Evolutionary conservation across 2,329 filamentous ascomycete species (phyloP).

Genomic region (Ascosphaera acerosa): DNA sequence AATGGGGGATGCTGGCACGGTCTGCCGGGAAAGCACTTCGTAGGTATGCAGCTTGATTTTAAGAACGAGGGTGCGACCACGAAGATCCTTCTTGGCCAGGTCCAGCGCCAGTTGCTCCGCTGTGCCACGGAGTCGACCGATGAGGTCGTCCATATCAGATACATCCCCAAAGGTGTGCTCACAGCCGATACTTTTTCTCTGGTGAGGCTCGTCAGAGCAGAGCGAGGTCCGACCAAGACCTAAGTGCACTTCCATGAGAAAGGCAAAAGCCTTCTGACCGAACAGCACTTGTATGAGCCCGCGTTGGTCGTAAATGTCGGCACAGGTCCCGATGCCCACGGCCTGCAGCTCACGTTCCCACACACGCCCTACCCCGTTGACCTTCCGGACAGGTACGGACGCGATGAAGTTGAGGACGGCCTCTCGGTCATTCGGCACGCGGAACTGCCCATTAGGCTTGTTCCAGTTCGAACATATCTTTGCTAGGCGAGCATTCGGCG

Average conservation of each 20-base stretch:
- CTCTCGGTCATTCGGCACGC: conserved; percentile 42
- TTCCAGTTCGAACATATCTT: conserved; percentile 93
- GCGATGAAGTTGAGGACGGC: conserved; percentile 71
- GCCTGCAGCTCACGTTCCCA: conserved; percentile 76
- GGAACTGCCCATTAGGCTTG: conserved; percentile 85
- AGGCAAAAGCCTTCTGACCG: conserved; percentile 74
- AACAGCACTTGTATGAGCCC: conserved; percentile 54
- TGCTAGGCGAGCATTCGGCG: conserved; percentile 73
- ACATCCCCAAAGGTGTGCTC: conserved; percentile 80
- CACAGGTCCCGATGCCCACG: conserved; percentile 67
- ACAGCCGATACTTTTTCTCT: conserved; percentile 81
- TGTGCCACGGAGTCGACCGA: conserved; percentile 52
- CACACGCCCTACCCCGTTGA: conserved; percentile 86
- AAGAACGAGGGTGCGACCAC: conserved; percentile 69
- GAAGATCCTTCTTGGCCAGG: conserved; percentile 51
- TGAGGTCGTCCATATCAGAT: conserved; percentile 38
- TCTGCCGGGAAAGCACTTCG: conserved; percentile 68
- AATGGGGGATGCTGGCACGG: conserved; percentile 46
- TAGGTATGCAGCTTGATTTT: conserved; percentile 92
- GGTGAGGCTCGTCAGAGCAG: conserved; percentile 67
- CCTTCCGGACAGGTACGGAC: conserved; percentile 59
- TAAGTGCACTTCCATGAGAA: conserved; percentile 60
- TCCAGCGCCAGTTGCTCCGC: conserved; percentile 76
- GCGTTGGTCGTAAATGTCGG: conserved; percentile 58
- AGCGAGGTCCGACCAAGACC: conserved; percentile 68